Evolutionary conservation across 2,329 filamentous ascomycete genomes (phyloP), one percentile per base, ranked within the genome.

Genomic region (Dactylellina haptotyla): DNA sequence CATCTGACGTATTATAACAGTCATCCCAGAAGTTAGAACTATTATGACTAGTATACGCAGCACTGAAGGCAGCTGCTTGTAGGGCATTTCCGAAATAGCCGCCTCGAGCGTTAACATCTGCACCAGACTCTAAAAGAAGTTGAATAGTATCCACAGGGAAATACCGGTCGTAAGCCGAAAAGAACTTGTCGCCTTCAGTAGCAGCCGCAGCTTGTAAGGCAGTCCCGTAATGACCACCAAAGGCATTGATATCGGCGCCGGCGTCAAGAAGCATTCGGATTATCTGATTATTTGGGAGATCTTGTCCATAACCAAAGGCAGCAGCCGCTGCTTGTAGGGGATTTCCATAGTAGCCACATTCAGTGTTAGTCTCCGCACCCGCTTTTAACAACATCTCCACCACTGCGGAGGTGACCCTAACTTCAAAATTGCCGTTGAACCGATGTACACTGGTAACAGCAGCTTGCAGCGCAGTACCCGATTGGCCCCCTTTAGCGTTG

Each of bases 161-260:
- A 14, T n/a, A n/a, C n/a, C n/a, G n/a, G 3, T 39, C 34, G 9
- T 39, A 34, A 6, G 5, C 14, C 5, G 14, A 34, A 34, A 34
- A 39, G n/a, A n/a, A n/a, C n/a, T 4, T 39, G 12, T 16, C 9
- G 34, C 16, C 3, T 4, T 16, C 34, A 16, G 25, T n/a, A n/a
- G 46, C 46, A 8, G 9, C 9, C 16, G 46, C 46, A 8, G 9
- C 9, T 28, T 51, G 46, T 14, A 51, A 14, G 23, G 8, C 37
- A 50, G 14, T 50, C 14, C 57, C 57, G 16, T 62, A 62, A 8
- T 34, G 20, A n/a, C 41, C 39, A 4, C 37, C 57, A 8, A n/a
- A 32, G 25, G 56, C 37, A 25, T 59, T 46, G 4, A 59, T 9
- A 37, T 59, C 56, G 18, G 34, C 56, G 5, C 34, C 37, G 26